Evolutionary conservation across 345 rosid genomes (phyloP).

Genomic region (Syzygium oleosum): DNA sequence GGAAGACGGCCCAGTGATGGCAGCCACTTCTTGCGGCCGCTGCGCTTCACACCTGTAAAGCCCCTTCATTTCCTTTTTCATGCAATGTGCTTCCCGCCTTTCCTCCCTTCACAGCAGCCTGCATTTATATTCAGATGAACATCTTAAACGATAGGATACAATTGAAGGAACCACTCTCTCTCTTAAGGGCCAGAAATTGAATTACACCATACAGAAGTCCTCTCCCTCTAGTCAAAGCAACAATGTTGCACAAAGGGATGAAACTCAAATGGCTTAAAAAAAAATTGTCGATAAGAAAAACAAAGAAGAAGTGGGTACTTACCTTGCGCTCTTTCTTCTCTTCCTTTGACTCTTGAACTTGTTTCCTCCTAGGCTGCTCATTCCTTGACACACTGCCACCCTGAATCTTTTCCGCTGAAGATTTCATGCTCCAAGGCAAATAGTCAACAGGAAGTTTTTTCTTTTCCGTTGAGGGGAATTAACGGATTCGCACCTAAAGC

Average conservation of each 20-base stretch:
- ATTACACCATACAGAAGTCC: neutral
- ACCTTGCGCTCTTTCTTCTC: slow-evolving; percentile 93
- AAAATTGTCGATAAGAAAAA: neutral
- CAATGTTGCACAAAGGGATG: neutral
- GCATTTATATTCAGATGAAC: neutral
- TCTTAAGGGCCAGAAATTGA: neutral
- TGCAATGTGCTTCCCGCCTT: slow-evolving; percentile 48
- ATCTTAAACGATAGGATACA: neutral
- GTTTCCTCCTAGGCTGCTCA: slow-evolving; percentile 52
- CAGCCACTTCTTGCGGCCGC: slow-evolving; percentile 72
- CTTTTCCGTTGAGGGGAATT: slow-evolving; percentile 64
- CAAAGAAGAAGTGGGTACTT: neutral
- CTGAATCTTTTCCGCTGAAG: slow-evolving; percentile 26
- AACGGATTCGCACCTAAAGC: slow-evolving; percentile 29
- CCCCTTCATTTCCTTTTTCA: slow-evolving; percentile 64
- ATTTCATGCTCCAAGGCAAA: slow-evolving; percentile 35
- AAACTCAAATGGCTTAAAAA: neutral
- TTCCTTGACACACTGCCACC: slow-evolving; percentile 12
- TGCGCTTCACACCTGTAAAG: slow-evolving; percentile 55
- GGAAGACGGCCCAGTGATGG: slow-evolving; percentile 67
- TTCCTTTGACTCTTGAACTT: slow-evolving; percentile 72
- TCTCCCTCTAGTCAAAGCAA: neutral
- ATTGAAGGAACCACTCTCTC: neutral
- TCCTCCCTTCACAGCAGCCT: slow-evolving; percentile 70
- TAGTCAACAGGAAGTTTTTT: slow-evolving; percentile 69